Base-by-base conservation (phyloP, 2,329 filamentous ascomycete genomes). In the Botrytis cinerea region DNA sequence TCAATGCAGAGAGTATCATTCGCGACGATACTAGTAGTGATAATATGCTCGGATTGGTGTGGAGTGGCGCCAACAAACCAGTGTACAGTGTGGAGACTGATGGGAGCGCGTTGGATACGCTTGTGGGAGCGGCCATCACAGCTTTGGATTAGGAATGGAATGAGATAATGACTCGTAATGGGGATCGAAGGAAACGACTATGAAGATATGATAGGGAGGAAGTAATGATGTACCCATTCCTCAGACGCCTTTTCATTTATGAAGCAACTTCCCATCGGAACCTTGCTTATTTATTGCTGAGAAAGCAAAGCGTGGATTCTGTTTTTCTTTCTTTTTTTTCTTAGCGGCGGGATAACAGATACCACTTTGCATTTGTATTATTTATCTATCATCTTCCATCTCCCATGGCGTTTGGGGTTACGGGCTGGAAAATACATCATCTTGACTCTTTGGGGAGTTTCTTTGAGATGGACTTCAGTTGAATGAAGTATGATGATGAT, bases 31-130 rank as follows among this genome's bases (percentile, higher is more conserved):
- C 38, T 1, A 28, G n/a, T 35, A 60, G 38, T 35, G 32, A 57
- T 43, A 28, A 66, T 38, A 43, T 63, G n/a, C 51, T 73, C 46
- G 72, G 72, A 6, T 66, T 71, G 32, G 72, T 73, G 20, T 73
- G 72, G 72, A 73, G 68, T 43, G 69, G 68, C 3, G 20, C 59
- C 8, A 2, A 2, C 10, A 54, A 40, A 3, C 20, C 25, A 20
- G 22, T 51, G 6, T 48, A 40, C 18, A 71, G 61, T 67, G 48
- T 73, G 43, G 35, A 73, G 61, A 73, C 28, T n/a, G 59, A 71
- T 35, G 45, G 28, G 8, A 73, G 72, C 66, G 72, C 51, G 6
- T 51, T 73, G 51, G 72, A 73, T 72, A 71, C 72, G 10, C 7
- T 73, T 40, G 72, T 73, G 20, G 72, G 60, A 12, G 72, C 72